Evolutionary conservation across 345 rosid species (phyloP), one percentile per base, ranked within the genome.

Genomic region (Salix caprea): DNA sequence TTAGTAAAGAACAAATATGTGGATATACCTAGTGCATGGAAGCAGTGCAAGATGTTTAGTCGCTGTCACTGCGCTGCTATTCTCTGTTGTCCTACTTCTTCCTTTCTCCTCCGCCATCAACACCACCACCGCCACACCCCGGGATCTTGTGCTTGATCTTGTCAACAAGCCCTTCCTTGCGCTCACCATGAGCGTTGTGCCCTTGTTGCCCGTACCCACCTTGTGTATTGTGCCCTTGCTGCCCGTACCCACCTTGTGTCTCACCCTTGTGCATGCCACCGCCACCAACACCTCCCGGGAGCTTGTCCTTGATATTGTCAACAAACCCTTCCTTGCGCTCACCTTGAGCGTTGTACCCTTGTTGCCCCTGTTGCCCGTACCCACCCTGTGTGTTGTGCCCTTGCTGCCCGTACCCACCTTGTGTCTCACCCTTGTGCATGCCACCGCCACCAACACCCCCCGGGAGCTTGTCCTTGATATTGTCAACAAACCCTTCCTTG

Each of bases 21-120:
- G 10, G n/a, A n/a, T 0, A 56, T 56, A 56, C 62, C 62, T 56
- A n/a, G n/a, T 56, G 1, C 3, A 7, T 3, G 1, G 67, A 56
- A 28, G 52, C 2, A 37, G 15, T 10, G 21, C 0, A 46, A 10
- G 73, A 67, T 81, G 77, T n/a, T 37, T 85, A 91, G 68, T 91
- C 93, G 48, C 93, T 90, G 84, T 89, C 95, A 24, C 95, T 89
- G 86, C 6, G 37, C 73, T 78, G 74, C 90, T 86, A 89, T 87
- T 80, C 86, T 86, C 78, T 60, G 72, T 84, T 81, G 81, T 89
- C 60, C 76, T 89, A 78, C 86, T 89, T 85, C 82, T 87, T 84
- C 66, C 85, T 78, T 56, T 82, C 79, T n/a, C 78, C 85, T 1
- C 56, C 70, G 0, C 74, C 74, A 50, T 73, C 77, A 65, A 1